Base-by-base conservation (phyloP, 805 yeast species). In the Citeromyces matritensis region DNA sequence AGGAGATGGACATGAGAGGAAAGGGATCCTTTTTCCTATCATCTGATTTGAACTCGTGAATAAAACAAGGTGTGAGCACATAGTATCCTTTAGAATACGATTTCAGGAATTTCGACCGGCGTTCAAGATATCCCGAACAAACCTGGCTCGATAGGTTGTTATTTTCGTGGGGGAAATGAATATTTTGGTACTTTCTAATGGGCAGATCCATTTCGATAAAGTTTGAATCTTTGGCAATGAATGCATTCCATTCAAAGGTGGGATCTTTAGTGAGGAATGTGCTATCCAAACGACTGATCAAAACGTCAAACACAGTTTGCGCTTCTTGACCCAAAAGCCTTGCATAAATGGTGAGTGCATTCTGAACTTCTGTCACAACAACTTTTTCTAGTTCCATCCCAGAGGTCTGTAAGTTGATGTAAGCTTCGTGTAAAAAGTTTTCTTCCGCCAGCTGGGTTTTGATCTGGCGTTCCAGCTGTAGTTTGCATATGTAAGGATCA, bases 11-110 rank as follows among this genome's bases (percentile, higher is more conserved):
- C 81, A 81, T 77, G 15, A 81, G 74, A 2, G 96, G 96, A 10
- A 63, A 47, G 32, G 81, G 69, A 49, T 85, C 95, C 46, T 70
- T 79, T 45, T 74, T 79, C 34, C 94, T 66, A 51, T 86, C 95
- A 3, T 73, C 53, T 1, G 84, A 54, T 57, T 85, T 86, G 57
- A 88, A 82, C 56, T 88, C 98, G 50, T 91, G 97, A 34, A 88
- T 58, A 45, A 72, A 85, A 35, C 75, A 74, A 35, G 95, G 80
- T 3, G 98, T 85, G 41, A 88, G 60, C 12, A 88, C 95, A 48
- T 84, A 91, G 73, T 80, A 91, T 3, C 91, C 94, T 39, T 74
- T 68, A 4, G 94, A 72, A 53, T 85, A 91, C n/a, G 88, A 78
- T 58, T 86, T 86, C 40, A 91, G 62, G 50, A 73, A 86, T 60